A percentile compares a stretch with the other conserved stretches of the same genome.
Conservation (phyloP, 371 early-diverging fungal genomes). For the Rhizopus microsporus region DNA sequence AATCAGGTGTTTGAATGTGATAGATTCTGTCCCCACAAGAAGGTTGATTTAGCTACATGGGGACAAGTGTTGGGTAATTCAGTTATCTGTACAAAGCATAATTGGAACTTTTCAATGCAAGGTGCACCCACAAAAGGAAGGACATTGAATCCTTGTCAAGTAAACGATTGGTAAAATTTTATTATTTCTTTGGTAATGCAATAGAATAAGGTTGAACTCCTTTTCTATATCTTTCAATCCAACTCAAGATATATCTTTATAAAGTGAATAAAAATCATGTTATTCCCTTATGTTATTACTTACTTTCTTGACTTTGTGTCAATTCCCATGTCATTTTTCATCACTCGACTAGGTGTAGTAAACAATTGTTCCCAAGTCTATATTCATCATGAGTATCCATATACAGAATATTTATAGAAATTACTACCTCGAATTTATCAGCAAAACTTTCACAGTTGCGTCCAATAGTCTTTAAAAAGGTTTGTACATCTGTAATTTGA, state of each 20-base stretch:
- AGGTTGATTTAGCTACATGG: conserved; percentile 66
- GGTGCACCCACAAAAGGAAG: conserved; percentile 48
- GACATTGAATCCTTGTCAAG: conserved; percentile 60
- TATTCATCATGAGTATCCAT: background rate
- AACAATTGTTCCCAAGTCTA: conserved; percentile 70
- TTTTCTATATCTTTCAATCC: conserved; percentile 54
- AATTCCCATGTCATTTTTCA: conserved; percentile 58
- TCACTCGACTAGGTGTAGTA: conserved; percentile 38
- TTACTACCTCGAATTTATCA: conserved; percentile 55
- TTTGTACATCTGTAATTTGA: conserved; percentile 43
- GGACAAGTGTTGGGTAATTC: conserved; percentile 62
- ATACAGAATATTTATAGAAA: background rate
- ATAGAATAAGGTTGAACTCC: conserved; percentile 52
- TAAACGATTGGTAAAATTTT: conserved; percentile 60
- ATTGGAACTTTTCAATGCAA: conserved; percentile 63
- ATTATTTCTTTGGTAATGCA: conserved; percentile 28
- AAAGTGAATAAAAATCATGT: background rate
- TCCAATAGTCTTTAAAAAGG: conserved; percentile 59
- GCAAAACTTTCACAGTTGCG: conserved; percentile 61
- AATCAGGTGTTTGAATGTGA: conserved; percentile 67
- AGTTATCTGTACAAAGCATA: conserved; percentile 66
- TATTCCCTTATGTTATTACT: background rate
- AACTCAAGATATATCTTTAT: conserved; percentile 53
- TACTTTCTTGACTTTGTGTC: conserved; percentile 45
- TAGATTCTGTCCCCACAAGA: conserved; percentile 70